Evolutionary conservation across 1,139 yeast genomes (phyloP), one percentile per base, ranked within the genome.

Genomic region (Nakaseomyces bracarensis): DNA sequence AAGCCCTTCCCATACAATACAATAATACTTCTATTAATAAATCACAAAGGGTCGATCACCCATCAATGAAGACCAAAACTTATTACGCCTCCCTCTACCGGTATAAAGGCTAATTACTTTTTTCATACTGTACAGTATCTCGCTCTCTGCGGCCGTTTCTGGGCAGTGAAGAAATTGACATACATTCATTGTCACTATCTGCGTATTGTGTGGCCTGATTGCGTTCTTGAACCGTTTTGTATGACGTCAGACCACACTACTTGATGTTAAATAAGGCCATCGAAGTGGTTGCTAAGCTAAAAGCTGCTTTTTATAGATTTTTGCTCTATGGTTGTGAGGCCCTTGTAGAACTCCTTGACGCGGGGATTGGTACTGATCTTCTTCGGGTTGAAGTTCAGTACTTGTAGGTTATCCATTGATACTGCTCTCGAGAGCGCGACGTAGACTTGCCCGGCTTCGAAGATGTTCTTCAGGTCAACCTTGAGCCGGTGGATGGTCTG

Each of bases 381-480:
- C 7, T 64, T 60, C 7, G 78, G 77, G 41, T 74, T 69, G 58
- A 87, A 89, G 48, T 86, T 85, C 38, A 73, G 60, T 28, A 89
- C 79, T 59, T 89, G 93, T 14, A 89, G 67, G 22, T 75, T 71
- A 7, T 82, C 86, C 47, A 77, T 77, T 34, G 80, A 74, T 0
- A 82, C 84, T 2, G 96, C 96, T 64, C 98, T 74, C 29, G 95
- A 84, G 28, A 89, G 68, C 0, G 98, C 96, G 16, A 87, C 96
- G 55, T 85, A 85, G 2, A 82, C 91, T 55, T 85, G 95, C 11
- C 95, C 95, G 39, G 76, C 79, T 58, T 85, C 96, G 57, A 86
- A 86, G 23, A 80, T 75, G 50, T 71, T 73, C 23, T 72, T 67
- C 43, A 86, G 65, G 54, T 86, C 93, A 4, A 86, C 91, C 49